phyloP scores from a whole-genome alignment of 2,329 filamentous ascomycete species.

The Rutstroemia sp. region DNA sequence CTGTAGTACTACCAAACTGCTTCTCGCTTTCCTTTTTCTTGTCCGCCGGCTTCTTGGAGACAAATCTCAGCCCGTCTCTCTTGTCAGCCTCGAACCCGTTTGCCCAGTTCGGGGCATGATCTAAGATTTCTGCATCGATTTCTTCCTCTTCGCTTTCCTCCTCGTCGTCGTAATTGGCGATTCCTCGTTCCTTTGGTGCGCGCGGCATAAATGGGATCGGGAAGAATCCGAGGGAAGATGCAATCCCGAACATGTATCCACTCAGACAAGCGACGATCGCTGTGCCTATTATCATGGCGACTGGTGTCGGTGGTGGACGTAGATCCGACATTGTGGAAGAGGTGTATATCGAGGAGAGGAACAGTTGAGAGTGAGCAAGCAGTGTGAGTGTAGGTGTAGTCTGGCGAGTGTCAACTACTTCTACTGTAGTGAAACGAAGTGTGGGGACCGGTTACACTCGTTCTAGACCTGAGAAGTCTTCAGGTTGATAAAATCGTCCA shows the following conservation, averaged over 20 bases:
- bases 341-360: no score
- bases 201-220: conserved; percentile 37
- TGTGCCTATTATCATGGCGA: conserved; percentile 61
- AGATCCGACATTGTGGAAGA: conserved; percentile 22
- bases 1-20: conserved; percentile 8
- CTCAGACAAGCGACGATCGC: conserved; percentile 65
- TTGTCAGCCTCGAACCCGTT: conserved; percentile 54
- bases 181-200: conserved; percentile 35
- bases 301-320: conserved; percentile 21
- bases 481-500: no score
- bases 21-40: conserved; percentile 34
- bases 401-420: background rate
- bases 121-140: conserved; percentile 48
- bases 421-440: no score
- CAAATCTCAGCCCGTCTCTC: conserved; percentile 44
- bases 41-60: conserved; percentile 28
- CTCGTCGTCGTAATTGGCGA: conserved; percentile 51
- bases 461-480: no score
- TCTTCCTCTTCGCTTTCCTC: conserved; percentile 64
- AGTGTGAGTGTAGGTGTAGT: no score
- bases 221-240: conserved; percentile 66
- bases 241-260: conserved; percentile 76
- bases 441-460: no score
- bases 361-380: background rate
- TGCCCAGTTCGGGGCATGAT: conserved; percentile 61